Conservation (phyloP, 2,329 filamentous ascomycete genomes). For the Claviceps capensis region DNA sequence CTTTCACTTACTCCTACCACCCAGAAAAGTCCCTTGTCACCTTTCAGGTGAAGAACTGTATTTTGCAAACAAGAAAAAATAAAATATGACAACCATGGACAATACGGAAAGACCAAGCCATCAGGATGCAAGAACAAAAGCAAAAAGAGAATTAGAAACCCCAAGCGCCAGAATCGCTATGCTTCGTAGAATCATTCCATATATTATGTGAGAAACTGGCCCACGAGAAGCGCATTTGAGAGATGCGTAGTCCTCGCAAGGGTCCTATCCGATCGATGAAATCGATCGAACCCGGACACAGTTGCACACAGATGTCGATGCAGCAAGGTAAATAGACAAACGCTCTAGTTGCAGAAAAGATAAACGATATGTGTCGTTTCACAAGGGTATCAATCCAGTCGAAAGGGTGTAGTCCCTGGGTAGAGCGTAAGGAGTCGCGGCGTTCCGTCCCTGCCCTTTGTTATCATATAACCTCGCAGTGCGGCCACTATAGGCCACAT, state of each 20-base stretch:
- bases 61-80: neutral
- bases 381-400: constrained; percentile 2
- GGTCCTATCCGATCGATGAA: neutral
- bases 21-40: neutral
- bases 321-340: neutral
- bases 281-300: neutral
- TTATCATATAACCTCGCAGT: constrained; percentile 27
- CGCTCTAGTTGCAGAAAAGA: neutral
- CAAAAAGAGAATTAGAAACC: neutral
- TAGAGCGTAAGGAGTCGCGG: neutral
- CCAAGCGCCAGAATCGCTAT: constrained; percentile 28
- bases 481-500: constrained; percentile 38
- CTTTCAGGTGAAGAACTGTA: too few relatives aligned
- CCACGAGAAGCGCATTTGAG: constrained; percentile 3
- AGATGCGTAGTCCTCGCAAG: neutral
- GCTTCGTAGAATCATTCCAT: constrained; percentile 18
- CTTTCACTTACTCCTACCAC: neutral
- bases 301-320: neutral
- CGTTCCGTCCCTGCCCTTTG: neutral
- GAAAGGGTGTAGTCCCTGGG: constrained; percentile 1
- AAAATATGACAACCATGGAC: neutral
- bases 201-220: constrained; percentile 9
- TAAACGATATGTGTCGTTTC: neutral
- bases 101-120: neutral
- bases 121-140: neutral